Evolutionary conservation across 495 filamentous ascomycete genomes (phyloP).

Genomic region (Penicillium macrosclerotiorum): DNA sequence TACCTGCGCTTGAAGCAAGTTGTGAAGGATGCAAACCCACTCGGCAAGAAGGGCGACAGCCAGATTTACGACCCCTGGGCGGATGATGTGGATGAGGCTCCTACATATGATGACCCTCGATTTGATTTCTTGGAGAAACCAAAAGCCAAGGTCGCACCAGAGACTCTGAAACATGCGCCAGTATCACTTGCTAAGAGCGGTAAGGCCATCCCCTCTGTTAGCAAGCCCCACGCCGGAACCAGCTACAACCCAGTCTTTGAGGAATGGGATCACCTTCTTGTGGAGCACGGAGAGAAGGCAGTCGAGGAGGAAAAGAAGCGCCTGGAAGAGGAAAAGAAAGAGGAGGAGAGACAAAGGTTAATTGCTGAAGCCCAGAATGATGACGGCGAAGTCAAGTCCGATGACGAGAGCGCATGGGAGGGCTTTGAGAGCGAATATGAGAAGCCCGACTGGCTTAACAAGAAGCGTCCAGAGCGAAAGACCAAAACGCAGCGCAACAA

Average conservation of each 20-base stretch:
- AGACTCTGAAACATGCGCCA: conserved; percentile 71
- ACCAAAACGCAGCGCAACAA: conserved; percentile 83
- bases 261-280: conserved; percentile 76
- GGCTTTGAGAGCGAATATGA: conserved; percentile 72
- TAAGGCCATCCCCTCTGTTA: conserved; percentile 73
- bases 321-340: conserved; percentile 62
- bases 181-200: conserved; percentile 77
- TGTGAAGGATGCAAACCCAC: conserved; percentile 67
- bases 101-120: conserved; percentile 45
- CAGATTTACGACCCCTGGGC: conserved; percentile 77
- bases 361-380: conserved; percentile 63
- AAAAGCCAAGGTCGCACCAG: conserved; percentile 67
- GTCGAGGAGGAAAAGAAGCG: conserved; percentile 79
- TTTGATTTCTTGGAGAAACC: conserved; percentile 62
- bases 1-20: conserved; percentile 71
- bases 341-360: conserved; percentile 49
- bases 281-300: conserved; percentile 70
- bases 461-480: conserved; percentile 77
- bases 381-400: conserved; percentile 67
- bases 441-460: conserved; percentile 58
- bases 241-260: conserved; percentile 89
- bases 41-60: conserved; percentile 51
- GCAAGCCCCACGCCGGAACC: conserved; percentile 71
- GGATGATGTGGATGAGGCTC: conserved; percentile 38
- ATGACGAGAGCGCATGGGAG: conserved; percentile 88